Conservation (phyloP, 2,329 filamentous ascomycete genomes). For the Alternaria postmessia region DNA sequence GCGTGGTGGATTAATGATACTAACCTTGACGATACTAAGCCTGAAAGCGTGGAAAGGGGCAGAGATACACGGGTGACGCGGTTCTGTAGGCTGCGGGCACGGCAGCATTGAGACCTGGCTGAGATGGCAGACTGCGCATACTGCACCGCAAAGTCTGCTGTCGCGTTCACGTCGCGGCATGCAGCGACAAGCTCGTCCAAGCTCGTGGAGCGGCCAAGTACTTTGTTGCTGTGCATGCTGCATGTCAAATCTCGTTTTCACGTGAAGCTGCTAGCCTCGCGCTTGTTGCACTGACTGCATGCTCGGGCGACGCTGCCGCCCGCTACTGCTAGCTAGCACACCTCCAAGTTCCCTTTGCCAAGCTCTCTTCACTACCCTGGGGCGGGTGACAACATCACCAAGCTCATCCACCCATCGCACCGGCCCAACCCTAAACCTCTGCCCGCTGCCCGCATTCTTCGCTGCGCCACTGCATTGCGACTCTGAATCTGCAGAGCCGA, state of each 20-base stretch:
- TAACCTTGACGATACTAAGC: background rate
- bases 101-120: background rate
- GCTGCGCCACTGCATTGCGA: constrained; percentile 6
- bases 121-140: background rate
- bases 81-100: background rate
- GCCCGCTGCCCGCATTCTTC: constrained; percentile 22
- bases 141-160: no score
- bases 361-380: constrained; percentile 12
- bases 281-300: constrained; percentile 12
- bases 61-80: background rate
- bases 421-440: constrained; percentile 13
- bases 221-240: no score
- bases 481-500: constrained; percentile 2
- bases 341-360: constrained; percentile 10
- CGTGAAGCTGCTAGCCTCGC: constrained; percentile 6
- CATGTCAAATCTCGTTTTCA: constrained; percentile 1
- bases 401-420: constrained; percentile 16
- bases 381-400: constrained; percentile 14
- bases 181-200: no score
- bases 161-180: no score
- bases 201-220: no score
- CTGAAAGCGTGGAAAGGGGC: background rate
- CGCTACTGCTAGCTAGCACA: constrained; percentile 13
- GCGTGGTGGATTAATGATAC: background rate
- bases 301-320: constrained; percentile 15